Base-by-base conservation (phyloP, 2,329 filamentous ascomycete species). In the Pseudophaeomoniella oleicola region DNA sequence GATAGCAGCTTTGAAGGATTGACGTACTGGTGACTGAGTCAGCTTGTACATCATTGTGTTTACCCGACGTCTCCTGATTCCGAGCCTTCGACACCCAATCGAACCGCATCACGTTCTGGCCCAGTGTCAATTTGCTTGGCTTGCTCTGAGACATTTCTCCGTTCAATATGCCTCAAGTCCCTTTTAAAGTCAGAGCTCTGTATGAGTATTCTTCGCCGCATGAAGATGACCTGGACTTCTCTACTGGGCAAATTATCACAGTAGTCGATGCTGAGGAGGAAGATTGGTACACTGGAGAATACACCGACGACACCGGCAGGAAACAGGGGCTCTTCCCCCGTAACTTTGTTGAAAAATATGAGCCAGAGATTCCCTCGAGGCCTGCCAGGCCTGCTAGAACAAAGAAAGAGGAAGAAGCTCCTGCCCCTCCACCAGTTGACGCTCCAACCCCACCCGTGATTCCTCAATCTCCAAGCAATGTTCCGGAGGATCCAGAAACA, bases 281-380 rank as follows among this genome's bases (percentile, higher is more conserved):
- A 44, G 92, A 96, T 55, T 93, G 85, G 85, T 88, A 87, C 33
- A 46, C 47, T 12, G 47, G 47, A 22, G 47, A 48, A 34, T 50
- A 94, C 57, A 64, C 77, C 44, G 83, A 92, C 59, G 74, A 76
- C 41, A 60, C 68, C 36, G 90, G 90, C 39, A 85, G 79, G 59
- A 73, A 79, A 53, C 78, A 90, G 52, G 90, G 90, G 45, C 82
- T 98, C 48, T 98, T 98, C 58, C 90, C 90, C 36, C 80, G 81
- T 56, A 98, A 96, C 63, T 98, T 98, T 55, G 90, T 98, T 52
- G 90, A 98, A 60, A 85, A 80, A 62, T 92, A 85, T 60, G 88
- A 96, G 57, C 90, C 90, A 27, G 81, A 78, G 39, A 81, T 88
- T 44, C 90, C 90, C 41, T 85, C 87, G 41, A 77, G 90, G 40